These are phyloP conservation scores for Leishmania braziliensis DNA, from an alignment of 208 protist species.

Conservation along the genomic window DNA sequence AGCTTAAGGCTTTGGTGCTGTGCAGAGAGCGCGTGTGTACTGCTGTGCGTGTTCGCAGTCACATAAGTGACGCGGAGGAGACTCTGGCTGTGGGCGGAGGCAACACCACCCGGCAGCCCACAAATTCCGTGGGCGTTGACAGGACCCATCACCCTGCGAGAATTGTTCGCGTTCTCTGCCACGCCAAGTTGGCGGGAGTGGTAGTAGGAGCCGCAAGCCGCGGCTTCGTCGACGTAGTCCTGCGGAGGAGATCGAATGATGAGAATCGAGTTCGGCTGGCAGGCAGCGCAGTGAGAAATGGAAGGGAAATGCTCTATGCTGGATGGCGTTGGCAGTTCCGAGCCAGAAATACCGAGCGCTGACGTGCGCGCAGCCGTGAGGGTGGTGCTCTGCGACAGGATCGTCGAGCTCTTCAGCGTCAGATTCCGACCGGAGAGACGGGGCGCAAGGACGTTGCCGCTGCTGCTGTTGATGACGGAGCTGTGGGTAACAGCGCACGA, in stretches of 20 bases:
- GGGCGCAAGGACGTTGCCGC: background rate
- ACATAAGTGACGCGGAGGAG: constrained; percentile 31
- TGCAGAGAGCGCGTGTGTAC: background rate
- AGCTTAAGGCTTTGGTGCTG: background rate
- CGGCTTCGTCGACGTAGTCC: constrained; percentile 2
- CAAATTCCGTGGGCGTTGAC: background rate
- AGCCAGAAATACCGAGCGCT: constrained; percentile 21
- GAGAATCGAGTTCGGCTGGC: constrained; percentile 20
- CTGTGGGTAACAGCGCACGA: background rate
- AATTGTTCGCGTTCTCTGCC: background rate
- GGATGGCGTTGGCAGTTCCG: constrained; percentile 27
- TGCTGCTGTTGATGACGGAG: background rate
- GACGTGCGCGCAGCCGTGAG: constrained; percentile 16
- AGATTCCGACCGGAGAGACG: constrained; percentile 6
- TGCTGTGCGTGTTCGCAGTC: constrained; percentile 13
- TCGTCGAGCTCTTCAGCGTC: constrained; percentile 5
- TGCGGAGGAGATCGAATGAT: constrained; percentile 20
- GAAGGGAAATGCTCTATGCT: constrained; percentile 11
- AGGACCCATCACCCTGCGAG: background rate
- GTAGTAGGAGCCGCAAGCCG: constrained; percentile 2
- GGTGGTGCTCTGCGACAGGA: constrained; percentile 21
- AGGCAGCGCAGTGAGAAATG: background rate
- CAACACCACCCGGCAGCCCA: background rate
- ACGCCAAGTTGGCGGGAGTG: constrained; percentile 9
- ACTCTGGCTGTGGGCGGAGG: background rate